Base-by-base conservation (phyloP, 78 protist species). In the Speleostelium caveatum region DNA sequence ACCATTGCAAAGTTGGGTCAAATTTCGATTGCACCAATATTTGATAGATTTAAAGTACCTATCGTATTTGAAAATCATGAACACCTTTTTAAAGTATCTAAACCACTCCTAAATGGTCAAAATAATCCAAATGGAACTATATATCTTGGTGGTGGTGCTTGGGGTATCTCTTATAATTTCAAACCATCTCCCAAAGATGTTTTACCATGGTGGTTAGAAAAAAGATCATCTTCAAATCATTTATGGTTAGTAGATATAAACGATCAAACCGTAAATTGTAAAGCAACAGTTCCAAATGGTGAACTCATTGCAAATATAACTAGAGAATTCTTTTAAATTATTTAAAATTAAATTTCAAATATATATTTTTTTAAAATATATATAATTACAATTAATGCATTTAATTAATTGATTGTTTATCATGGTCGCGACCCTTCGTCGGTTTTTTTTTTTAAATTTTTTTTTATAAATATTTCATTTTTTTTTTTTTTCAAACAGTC, bases 21-120 rank as follows among this genome's bases (percentile, higher is more conserved):
- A 30, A 6, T 42, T 0, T 7, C 19, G 3, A 83, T 83, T 21
- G 45, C 41, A 59, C 77, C 77, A 1, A 7, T 69, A 41, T 83
- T 83, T 35, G 79, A 83, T n/a, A 36, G 24, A 59, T 83, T 19
- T 22, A 36, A 71, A n/a, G 79, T 83, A 14, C 55, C 91, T 6
- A 3, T 83, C 16, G 68, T 45, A 26, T 58, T 69, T 53, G 91
- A 83, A 59, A 83, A 83, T 69, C 91, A 83, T 41, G 91, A 83
- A 33, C 91, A 83, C 16, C 10, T 83, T 19, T 83, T 83, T 19
- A 83, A 72, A 41, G 24, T 77, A 36, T 51, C 91, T 10, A 69
- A 69, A 22, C 63, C 78, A 67, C 39, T 83, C 2, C 8, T 4
- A 16, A 26, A 22, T 58, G 65, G 75, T 7, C 19, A 69, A 33